Conservation (phyloP, 768 basidiomycete species). For the Coprinopsis strossmayeri region DNA sequence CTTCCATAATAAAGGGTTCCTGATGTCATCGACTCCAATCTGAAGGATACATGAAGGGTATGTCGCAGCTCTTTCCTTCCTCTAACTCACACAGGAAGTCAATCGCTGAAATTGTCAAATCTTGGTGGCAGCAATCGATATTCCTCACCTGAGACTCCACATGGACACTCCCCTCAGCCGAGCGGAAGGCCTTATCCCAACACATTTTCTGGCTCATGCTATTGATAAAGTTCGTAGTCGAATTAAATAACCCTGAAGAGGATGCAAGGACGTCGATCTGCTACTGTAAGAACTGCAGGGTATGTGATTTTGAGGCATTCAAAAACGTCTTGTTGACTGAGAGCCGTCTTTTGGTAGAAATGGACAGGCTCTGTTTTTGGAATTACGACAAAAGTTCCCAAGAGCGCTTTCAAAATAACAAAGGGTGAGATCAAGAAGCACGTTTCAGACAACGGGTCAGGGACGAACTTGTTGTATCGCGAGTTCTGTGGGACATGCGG, state of each 20-base stretch:
- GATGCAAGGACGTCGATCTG: slow-evolving; percentile 15
- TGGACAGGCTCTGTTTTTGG: slow-evolving; percentile 17
- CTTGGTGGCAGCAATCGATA: neutral
- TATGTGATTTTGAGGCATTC: too few species aligned
- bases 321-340: neutral
- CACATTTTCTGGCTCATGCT: slow-evolving; percentile 13
- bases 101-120: too few species aligned
- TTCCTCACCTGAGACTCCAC: neutral
- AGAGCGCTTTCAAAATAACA: slow-evolving; percentile 8
- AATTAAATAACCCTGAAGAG: slow-evolving; percentile 7
- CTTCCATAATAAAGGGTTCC: too few species aligned
- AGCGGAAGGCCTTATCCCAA: neutral
- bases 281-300: slow-evolving; percentile 15
- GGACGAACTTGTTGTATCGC: slow-evolving; percentile 12
- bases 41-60: too few species aligned
- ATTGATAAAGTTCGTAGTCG: slow-evolving; percentile 13
- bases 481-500: slow-evolving; percentile 15
- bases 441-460: slow-evolving; percentile 11
- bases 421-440: slow-evolving; percentile 12
- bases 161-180: neutral
- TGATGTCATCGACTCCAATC: too few species aligned
- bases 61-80: too few species aligned
- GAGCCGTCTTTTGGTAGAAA: slow-evolving; percentile 6
- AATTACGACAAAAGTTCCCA: slow-evolving; percentile 14
- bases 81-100: too few species aligned